phyloP scores from a whole-genome alignment of 257 asterid species.

The Solanum arcanum region DNA sequence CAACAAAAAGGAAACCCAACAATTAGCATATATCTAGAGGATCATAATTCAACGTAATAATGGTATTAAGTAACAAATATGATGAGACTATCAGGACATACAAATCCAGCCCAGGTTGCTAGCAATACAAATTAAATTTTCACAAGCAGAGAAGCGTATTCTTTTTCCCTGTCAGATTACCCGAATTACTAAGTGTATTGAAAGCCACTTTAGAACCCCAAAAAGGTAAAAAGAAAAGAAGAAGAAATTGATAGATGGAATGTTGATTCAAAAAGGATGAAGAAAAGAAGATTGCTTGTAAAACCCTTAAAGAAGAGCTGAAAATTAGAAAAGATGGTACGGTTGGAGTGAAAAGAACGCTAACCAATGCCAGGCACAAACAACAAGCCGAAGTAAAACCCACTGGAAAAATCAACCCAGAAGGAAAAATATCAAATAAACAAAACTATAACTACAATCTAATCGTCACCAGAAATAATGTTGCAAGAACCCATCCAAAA shows the following conservation, averaged over 20 bases:
- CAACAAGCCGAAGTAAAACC: not conserved
- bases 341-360: not conserved
- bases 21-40: not conserved
- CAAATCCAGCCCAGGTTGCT: not conserved
- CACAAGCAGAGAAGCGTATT: not conserved
- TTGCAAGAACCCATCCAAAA: not conserved
- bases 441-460: not conserved
- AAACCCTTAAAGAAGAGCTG: not conserved
- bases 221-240: not conserved
- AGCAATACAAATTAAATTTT: not conserved
- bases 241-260: not conserved
- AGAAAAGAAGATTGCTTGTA: not conserved
- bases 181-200: not conserved
- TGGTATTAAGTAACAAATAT: not conserved
- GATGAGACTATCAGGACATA: not conserved
- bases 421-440: not conserved
- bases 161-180: not conserved
- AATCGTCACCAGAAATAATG: not conserved
- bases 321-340: not conserved
- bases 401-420: not conserved
- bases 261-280: not conserved
- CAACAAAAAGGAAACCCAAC: not conserved
- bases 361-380: not conserved
- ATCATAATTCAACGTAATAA: not conserved
- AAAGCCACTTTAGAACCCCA: not conserved